A percentile compares a stretch with the other conserved stretches of the same genome.
Evolutionary conservation across 345 rosid species (phyloP).

Genomic region (Camelina laxa): DNA sequence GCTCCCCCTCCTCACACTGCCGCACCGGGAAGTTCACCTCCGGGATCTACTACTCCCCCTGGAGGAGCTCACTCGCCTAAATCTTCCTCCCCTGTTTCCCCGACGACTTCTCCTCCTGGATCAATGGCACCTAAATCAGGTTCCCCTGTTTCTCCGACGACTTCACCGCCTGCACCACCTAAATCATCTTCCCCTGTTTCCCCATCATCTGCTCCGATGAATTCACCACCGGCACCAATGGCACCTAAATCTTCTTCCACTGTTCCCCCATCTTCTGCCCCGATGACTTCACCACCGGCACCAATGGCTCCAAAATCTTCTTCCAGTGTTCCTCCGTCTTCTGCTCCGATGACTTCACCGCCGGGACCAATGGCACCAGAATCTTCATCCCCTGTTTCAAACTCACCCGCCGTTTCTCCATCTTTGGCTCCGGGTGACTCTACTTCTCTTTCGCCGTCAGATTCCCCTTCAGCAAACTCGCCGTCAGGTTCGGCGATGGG

Average conservation of each 20-base stretch:
- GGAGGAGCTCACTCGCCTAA: conserved; percentile 25
- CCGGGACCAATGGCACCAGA: conserved; percentile 5
- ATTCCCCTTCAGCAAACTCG: neutral
- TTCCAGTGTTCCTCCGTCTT: conserved; percentile 25
- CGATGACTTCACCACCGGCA: conserved; percentile 20
- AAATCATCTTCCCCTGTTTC: conserved; percentile 16
- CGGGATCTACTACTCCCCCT: conserved; percentile 22
- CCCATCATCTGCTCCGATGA: conserved; percentile 30
- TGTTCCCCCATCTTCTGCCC: conserved; percentile 19
- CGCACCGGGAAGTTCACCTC: conserved; percentile 31
- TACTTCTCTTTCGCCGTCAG: conserved; percentile 12
- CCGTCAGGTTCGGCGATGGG: conserved; percentile 13
- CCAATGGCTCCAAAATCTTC: conserved; percentile 17
- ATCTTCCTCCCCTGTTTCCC: conserved; percentile 33
- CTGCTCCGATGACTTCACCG: conserved; percentile 11
- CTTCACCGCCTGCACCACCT: conserved; percentile 35
- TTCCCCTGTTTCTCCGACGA: conserved; percentile 37
- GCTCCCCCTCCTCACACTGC: conserved; percentile 46
- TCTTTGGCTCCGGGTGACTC: conserved; percentile 31
- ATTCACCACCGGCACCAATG: conserved; percentile 32
- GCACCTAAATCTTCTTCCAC: conserved; percentile 35
- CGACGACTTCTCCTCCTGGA: conserved; percentile 21
- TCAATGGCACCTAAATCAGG: conserved; percentile 30
- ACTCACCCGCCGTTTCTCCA: conserved; percentile 19
- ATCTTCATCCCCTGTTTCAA: conserved; percentile 28